Conservation (phyloP, 768 basidiomycete species). For the Tephrocybe sp. region DNA sequence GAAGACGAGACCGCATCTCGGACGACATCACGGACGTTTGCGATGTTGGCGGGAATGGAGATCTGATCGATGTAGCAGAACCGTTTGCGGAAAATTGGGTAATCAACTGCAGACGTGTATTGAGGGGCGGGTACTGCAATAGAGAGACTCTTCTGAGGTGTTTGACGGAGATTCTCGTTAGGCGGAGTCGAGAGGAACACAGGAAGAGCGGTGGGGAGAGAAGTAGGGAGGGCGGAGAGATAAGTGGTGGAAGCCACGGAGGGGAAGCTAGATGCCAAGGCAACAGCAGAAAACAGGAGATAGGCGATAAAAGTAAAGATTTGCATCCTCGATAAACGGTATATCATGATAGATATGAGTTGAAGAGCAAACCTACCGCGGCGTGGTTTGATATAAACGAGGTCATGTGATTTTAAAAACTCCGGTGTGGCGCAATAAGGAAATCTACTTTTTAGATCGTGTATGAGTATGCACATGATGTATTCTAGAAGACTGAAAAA, state of each 20-base stretch:
- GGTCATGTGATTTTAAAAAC: slow-evolving; percentile 8
- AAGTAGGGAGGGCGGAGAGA: not conserved
- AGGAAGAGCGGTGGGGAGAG: not conserved
- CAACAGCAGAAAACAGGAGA: not conserved
- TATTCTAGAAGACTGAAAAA: no score
- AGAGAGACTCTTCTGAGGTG: no score
- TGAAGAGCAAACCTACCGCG: not conserved
- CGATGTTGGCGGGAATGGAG: not conserved
- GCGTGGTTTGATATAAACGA: not conserved
- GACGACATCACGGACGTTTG: not conserved
- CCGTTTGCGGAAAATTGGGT: slow-evolving; percentile 3
- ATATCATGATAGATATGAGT: not conserved
- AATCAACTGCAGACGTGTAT: not conserved
- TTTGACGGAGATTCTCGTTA: not conserved
- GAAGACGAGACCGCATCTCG: no score
- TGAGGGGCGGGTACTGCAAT: not conserved
- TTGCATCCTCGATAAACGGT: no score
- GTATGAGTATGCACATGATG: not conserved
- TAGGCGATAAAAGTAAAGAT: not conserved
- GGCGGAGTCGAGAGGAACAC: slow-evolving; percentile 1
- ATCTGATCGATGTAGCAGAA: slow-evolving; percentile 4
- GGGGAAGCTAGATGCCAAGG: not conserved
- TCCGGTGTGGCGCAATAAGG: slow-evolving; percentile 4
- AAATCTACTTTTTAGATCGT: not conserved
- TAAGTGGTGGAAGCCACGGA: not conserved